Evolutionary conservation across 768 basidiomycete species (phyloP).

Genomic region (Mycena alexandri): DNA sequence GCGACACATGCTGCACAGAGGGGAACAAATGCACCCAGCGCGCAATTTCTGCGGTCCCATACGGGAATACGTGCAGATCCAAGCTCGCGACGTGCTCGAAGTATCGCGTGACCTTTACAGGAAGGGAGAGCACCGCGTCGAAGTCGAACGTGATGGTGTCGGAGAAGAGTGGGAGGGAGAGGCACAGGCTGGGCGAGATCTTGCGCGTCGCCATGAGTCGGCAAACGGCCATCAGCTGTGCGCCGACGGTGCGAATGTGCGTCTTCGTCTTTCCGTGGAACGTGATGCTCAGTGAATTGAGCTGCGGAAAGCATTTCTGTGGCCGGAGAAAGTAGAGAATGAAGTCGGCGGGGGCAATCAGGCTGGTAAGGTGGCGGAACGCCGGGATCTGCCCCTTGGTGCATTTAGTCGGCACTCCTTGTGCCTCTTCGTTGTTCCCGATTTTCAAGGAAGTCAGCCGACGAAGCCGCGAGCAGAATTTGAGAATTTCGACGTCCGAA

Average conservation of each 20-base stretch:
- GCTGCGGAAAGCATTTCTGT: conserved; percentile 13
- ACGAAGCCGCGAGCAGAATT: conserved; percentile 30
- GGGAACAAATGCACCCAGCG: conserved; percentile 34
- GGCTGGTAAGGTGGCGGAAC: conserved; percentile 19
- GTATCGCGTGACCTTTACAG: conserved; percentile 4
- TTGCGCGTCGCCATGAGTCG: conserved; percentile 11
- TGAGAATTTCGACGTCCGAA: conserved; percentile 31
- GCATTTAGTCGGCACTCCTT: conserved; percentile 21
- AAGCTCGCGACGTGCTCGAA: conserved; percentile 22
- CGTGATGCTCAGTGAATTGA: conserved; percentile 23
- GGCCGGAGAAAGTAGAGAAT: conserved; percentile 28
- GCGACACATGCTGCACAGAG: conserved; percentile 19
- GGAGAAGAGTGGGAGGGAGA: conserved; percentile 25
- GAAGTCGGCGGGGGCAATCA: conserved; percentile 34
- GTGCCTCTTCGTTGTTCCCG: conserved; percentile 22
- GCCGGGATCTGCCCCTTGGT: conserved; percentile 17
- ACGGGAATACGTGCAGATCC: conserved; percentile 23
- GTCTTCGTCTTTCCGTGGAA: conserved; percentile 22
- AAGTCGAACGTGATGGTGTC: conserved; percentile 24
- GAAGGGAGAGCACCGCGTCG: conserved; percentile 3
- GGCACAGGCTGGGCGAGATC: conserved; percentile 13
- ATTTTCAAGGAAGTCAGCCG: conserved; percentile 28
- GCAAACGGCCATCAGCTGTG: conserved; percentile 16
- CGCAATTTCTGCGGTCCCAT: conserved; percentile 17
- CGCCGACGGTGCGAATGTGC: conserved; percentile 22